Base-by-base conservation (phyloP, 2,329 filamentous ascomycete genomes). In the Spiromastix sp. region DNA sequence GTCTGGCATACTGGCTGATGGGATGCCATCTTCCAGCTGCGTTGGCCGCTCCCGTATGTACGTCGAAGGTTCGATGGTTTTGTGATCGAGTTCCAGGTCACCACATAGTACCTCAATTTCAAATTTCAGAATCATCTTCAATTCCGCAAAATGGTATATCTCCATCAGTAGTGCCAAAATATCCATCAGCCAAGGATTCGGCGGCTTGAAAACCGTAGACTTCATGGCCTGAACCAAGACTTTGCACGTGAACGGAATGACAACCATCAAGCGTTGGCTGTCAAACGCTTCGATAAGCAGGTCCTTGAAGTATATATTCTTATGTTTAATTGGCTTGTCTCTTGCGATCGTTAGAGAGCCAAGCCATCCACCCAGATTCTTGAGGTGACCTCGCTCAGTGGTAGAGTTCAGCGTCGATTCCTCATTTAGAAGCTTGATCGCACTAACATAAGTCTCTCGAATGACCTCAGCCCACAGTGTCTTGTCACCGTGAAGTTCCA, bases 31-130 rank as follows among this genome's bases (percentile, higher is more conserved):
- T 40, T 74, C 67, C 30, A 80, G 77, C 30, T 81, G 79, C 12
- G 78, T 67, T 29, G 66, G 61, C 26, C 86, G 76, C 46, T 86
- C 84, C 42, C 87, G 73, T 37, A 98, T 91, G 52, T 87, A 80
- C 15, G 81, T 79, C 0, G 87, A 85, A 1, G 89, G 85, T 48
- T 93, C 82, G 42, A 96, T 86, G 40, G 74, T 80, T 62, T 93
- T 94, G 60, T 94, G 82, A 43, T 96, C 86, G n/a, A 96, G 69
- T 36, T 80, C 81, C 11, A 98, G 67, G 9, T 87, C 87, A 55
- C 93, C 93, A 67, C 87, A 98, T 16, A 98, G 71, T 17, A 98
- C 87, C 59, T 98, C 91, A 39, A 98, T 96, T 59, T 98, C 91
- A 49, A 98, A 98, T 51, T 96, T 98, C 34, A 94, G 78, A 48